Conservation (phyloP, 139 green algal genomes). For the Ettlia oleoabundans region DNA sequence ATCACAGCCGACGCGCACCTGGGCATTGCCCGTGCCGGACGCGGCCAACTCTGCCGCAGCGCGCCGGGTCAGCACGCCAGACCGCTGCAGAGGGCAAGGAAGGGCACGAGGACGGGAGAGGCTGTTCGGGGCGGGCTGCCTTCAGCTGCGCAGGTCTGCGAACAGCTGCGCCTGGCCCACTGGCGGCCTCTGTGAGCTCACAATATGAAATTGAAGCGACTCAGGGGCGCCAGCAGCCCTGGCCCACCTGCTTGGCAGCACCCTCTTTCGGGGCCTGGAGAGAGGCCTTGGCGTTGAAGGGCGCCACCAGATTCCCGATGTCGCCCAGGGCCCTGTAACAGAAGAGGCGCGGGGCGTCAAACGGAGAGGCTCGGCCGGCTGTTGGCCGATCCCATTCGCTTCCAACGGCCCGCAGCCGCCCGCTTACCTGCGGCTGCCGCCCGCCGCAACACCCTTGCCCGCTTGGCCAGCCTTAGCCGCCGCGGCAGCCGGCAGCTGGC, state of each 20-base stretch:
- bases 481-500: not conserved
- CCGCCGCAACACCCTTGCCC: not conserved
- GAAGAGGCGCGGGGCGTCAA: not conserved
- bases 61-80: conserved; percentile 49
- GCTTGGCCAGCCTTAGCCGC: not conserved
- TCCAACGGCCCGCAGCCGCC: not conserved
- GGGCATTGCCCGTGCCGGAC: too few relatives aligned
- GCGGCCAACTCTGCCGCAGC: conserved; percentile 43
- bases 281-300: conserved; percentile 37
- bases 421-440: conserved; percentile 19
- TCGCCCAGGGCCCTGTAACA: conserved; percentile 66
- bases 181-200: too few relatives aligned
- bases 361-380: not conserved
- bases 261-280: conserved; percentile 55
- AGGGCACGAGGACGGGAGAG: too few relatives aligned
- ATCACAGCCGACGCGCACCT: too few relatives aligned
- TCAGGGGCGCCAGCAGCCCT: too few relatives aligned
- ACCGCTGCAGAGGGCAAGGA: too few relatives aligned
- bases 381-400: not conserved
- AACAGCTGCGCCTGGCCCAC: too few relatives aligned
- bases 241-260: conserved; percentile 21
- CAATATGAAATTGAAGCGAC: too few relatives aligned
- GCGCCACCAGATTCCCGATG: conserved; percentile 72
- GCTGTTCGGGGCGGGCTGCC: too few relatives aligned
- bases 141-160: too few relatives aligned